Conservation (phyloP, 2,329 filamentous ascomycete genomes). For the Aspergillus fructus region DNA sequence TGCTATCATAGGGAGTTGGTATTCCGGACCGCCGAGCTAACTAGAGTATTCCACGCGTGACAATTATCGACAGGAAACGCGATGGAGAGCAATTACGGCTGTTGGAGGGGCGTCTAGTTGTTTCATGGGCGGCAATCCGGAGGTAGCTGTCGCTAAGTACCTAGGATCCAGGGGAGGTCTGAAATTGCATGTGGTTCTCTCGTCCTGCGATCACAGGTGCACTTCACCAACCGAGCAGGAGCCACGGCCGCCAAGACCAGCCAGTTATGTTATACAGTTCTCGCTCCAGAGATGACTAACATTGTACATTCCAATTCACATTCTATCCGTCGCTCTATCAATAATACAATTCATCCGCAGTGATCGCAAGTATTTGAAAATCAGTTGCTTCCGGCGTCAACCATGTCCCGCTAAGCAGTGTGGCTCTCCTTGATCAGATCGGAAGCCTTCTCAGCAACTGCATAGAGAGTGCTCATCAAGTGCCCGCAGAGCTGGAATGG, state of each 20-base stretch:
- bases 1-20: constrained; percentile 3
- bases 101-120: background rate
- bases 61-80: background rate
- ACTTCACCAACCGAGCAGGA: background rate
- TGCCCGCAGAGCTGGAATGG: constrained; percentile 17
- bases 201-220: background rate
- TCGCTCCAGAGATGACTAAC: too few species aligned
- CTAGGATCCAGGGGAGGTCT: background rate
- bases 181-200: background rate
- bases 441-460: constrained; percentile 14
- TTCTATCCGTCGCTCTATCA: too few species aligned
- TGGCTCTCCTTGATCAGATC: constrained; percentile 9
- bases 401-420: background rate
- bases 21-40: background rate
- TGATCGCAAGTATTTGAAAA: background rate
- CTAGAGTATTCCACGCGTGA: constrained; percentile 11
- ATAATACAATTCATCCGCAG: too few species aligned
- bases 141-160: background rate
- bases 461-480: constrained; percentile 16
- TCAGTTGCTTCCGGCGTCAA: background rate
- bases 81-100: background rate
- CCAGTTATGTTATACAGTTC: too few species aligned
- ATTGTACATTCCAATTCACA: too few species aligned
- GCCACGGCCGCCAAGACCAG: background rate
- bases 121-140: background rate